Evolutionary conservation across 352 stramenopile species (phyloP), one percentile per base, ranked within the genome.

Genomic region (Thalassiosira oceanica): DNA sequence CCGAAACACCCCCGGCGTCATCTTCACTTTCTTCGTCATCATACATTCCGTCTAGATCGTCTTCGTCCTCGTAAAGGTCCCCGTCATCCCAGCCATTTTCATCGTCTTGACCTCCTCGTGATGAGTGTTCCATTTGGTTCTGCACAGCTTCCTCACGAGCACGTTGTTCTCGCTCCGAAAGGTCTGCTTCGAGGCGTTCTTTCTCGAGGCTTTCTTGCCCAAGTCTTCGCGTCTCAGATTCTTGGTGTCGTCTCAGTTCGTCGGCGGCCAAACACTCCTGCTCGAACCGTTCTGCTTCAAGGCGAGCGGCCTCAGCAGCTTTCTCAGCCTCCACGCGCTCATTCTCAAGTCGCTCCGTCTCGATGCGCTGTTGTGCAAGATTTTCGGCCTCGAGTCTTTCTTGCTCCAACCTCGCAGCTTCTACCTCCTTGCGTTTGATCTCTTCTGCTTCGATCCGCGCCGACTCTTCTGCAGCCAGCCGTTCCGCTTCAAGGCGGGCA

Each of bases 1-100:
- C 7, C 5, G 37, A 5, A 26, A 18, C 43, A 44, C 36, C 56
- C 46, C 13, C 23, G 16, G 6, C 18, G 43, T 45, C 51, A 16
- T 56, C 41, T 33, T 62, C 52, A 45, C 48, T 36, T 49, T 10
- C 13, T 36, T 74, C 51, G 15, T 64, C 51, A 24, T 62, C 52
- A 28, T 58, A 48, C 26, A 24, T 23, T 27, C 67, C 44, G n/a
- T 57, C 53, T 8, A 52, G 15, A 41, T 66, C 43, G 10, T 28
- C 18, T 11, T 48, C 39, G n/a, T 64, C 51, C 11, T 73, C 45
- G 33, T 73, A 66, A 20, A 66, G 16, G 11, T 61, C 36, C 1
- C 23, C 36, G 10, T 41, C 20, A 37, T 61, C 52, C 4, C n/a
- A n/a, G n/a, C n/a, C n/a, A n/a, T 39, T 3, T 55, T 61, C 0